Base-by-base conservation (phyloP, 192 early-diverging fungal species). In the Entomortierella chlamydospora region DNA sequence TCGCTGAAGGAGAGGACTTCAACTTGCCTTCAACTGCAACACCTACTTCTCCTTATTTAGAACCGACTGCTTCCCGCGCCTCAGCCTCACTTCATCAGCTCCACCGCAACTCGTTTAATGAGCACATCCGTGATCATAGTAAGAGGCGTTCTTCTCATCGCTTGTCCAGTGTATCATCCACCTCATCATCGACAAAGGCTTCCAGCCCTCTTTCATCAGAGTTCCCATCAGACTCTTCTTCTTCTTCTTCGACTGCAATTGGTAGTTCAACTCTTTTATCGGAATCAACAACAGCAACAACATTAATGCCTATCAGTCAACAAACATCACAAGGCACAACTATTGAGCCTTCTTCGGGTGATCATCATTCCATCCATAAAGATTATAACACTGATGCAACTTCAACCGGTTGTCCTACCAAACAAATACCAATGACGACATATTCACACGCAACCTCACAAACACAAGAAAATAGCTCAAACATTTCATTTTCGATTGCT, bases 1-100 rank as follows among this genome's bases (percentile, higher is more conserved):
- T 79, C 57, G 68, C 76, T 54, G 68, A 79, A 56, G 76, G 76
- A 17, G 76, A 79, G 33, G 68, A 79, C 4, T 20, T 68, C 54
- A 56, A 33, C n/a, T 31, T 43, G 17, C 7, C 39, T 15, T 26
- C 51, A 4, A 17, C 43, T 1, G 5, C 23, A 13, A 13, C 8
- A 30, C 26, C 72, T 33, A 13, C 65, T 1, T 73, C 63, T 30
- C 63, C 71, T 5, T 29, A 25, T 17, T 43, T 64, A 13, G 37
- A 54, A 9, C 61, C 70, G 1, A 49, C 53, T 13, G 28, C 55
- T 12, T 43, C 43, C 37, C 71, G 51, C 20, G 28, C 51, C 41
- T 41, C 69, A 0, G 58, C 69, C 10, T 34, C 56, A n/a, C 50
- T 69, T n/a, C 73, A 69, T 45, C 66, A 69, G n/a, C 54, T 31